These are phyloP conservation scores for Lasiosphaeris hirsuta DNA, from an alignment of 495 filamentous ascomycete species.

Conservation along the genomic window DNA sequence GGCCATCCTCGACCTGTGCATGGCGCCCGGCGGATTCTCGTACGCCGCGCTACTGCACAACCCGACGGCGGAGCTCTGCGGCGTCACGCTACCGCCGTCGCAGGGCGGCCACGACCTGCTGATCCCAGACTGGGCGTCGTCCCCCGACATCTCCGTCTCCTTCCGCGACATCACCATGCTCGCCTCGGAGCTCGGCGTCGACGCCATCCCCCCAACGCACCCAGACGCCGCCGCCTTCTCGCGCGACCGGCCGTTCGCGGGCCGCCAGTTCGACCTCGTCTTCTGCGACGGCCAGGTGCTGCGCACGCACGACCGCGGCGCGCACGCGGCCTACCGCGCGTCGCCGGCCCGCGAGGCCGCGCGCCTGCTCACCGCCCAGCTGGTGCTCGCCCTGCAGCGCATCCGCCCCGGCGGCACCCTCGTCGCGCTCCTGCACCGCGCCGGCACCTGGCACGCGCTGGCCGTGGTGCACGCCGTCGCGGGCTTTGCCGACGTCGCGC, in stretches of 20 bases:
- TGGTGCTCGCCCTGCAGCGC: conserved; percentile 47
- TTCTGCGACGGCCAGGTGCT: conserved; percentile 59
- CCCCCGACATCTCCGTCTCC: conserved; percentile 15
- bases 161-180: conserved; percentile 56
- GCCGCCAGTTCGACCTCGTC: conserved; percentile 47
- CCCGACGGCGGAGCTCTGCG: conserved; percentile 33
- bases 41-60: conserved; percentile 34
- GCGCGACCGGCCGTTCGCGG: conserved; percentile 22
- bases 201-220: conserved; percentile 38
- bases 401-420: conserved; percentile 45
- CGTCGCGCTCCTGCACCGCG: conserved; percentile 49
- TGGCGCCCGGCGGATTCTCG: conserved; percentile 56
- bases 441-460: conserved; percentile 41
- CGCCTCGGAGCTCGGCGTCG: conserved; percentile 47
- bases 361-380: conserved; percentile 41
- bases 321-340: not conserved
- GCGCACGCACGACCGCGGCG: conserved; percentile 40
- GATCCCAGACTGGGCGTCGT: conserved; percentile 16
- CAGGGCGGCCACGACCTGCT: conserved; percentile 47
- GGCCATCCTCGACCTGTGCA: conserved; percentile 52
- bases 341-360: conserved; percentile 33
- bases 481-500: conserved; percentile 39
- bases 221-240: conserved; percentile 44
- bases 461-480: conserved; percentile 41
- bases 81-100: conserved; percentile 39